A percentile compares a stretch with the other conserved stretches of the same genome.
Evolutionary conservation across 2,329 filamentous ascomycete species (phyloP).

Genomic region (Paracamarosporium sp.): DNA sequence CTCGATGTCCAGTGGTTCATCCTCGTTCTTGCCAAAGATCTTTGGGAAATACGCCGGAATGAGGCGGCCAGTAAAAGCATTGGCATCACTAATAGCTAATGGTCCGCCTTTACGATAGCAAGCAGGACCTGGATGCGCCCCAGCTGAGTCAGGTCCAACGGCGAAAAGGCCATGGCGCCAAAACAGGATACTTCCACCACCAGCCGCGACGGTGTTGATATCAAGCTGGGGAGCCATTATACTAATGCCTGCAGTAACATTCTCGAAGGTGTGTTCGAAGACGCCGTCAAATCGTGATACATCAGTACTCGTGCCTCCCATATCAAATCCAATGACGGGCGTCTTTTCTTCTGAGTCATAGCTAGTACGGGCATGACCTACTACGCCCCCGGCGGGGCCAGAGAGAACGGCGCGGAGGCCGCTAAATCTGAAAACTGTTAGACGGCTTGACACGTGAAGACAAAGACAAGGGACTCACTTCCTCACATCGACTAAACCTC

Average conservation of each 20-base stretch:
- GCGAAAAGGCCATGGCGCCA: slow-evolving; percentile 86
- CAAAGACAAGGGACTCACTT: too few species aligned
- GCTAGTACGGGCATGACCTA: slow-evolving; percentile 39
- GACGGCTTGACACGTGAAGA: slow-evolving; percentile 96
- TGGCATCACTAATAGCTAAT: slow-evolving; percentile 86
- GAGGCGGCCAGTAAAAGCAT: slow-evolving; percentile 79
- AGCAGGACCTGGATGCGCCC: slow-evolving; percentile 83
- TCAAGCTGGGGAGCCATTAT: slow-evolving; percentile 41
- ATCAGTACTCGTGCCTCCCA: slow-evolving; percentile 42
- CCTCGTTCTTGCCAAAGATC: slow-evolving; percentile 86
- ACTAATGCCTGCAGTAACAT: slow-evolving; percentile 36
- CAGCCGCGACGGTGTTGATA: slow-evolving; percentile 50
- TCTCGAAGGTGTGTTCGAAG: slow-evolving; percentile 40
- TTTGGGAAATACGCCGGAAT: slow-evolving; percentile 88
- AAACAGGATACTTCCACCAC: slow-evolving; percentile 79
- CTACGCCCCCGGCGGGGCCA: slow-evolving; percentile 45
- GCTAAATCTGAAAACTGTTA: slow-evolving; percentile 54
- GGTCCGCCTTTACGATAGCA: slow-evolving; percentile 89
- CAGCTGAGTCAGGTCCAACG: slow-evolving; percentile 83
- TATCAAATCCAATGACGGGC: slow-evolving; percentile 39
- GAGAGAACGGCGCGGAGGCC: slow-evolving; percentile 39
- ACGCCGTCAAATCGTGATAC: slow-evolving; percentile 39
- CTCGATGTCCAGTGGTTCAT: slow-evolving; percentile 75
- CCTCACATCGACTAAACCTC: slow-evolving; percentile 38
- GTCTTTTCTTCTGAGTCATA: slow-evolving; percentile 28